A percentile compares a stretch with the other conserved stretches of the same genome.
These are phyloP conservation scores for Mortierella sp. DNA, from an alignment of 371 early-diverging fungal genomes.

Conservation along the genomic window DNA sequence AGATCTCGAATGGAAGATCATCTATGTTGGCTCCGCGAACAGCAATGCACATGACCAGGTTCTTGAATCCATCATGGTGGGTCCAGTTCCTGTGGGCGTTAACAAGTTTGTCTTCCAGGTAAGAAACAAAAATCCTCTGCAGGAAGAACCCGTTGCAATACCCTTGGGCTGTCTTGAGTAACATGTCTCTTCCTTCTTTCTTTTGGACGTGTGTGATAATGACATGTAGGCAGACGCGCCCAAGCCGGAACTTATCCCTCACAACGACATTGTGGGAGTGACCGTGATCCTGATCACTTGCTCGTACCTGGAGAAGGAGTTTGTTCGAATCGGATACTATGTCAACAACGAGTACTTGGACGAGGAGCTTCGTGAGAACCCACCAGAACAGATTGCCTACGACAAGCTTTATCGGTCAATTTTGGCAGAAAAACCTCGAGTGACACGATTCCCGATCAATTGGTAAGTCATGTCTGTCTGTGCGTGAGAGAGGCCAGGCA, in stretches of 20 bases:
- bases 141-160: background rate
- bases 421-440: slow-evolving; percentile 93
- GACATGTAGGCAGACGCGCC: slow-evolving; percentile 73
- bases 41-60: slow-evolving; percentile 89
- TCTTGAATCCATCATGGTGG: slow-evolving; percentile 94
- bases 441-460: slow-evolving; percentile 84
- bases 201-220: no score
- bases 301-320: slow-evolving; percentile 88
- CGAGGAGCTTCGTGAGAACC: slow-evolving; percentile 71
- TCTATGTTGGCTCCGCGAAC: slow-evolving; percentile 93
- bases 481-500: no score
- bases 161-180: background rate
- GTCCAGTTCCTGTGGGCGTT: slow-evolving; percentile 96
- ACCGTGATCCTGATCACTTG: slow-evolving; percentile 92
- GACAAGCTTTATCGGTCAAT: slow-evolving; percentile 86
- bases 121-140: slow-evolving; percentile 11
- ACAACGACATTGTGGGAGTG: slow-evolving; percentile 84
- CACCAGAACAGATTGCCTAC: slow-evolving; percentile 72
- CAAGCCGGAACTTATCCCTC: slow-evolving; percentile 76
- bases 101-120: slow-evolving; percentile 94
- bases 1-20: slow-evolving; percentile 97
- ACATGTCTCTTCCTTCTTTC: background rate
- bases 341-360: slow-evolving; percentile 95
- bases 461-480: slow-evolving; percentile 64
- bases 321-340: slow-evolving; percentile 96